phyloP scores from a whole-genome alignment of 2,329 filamentous ascomycete species.

The Coccinonectria pachysandricola region DNA sequence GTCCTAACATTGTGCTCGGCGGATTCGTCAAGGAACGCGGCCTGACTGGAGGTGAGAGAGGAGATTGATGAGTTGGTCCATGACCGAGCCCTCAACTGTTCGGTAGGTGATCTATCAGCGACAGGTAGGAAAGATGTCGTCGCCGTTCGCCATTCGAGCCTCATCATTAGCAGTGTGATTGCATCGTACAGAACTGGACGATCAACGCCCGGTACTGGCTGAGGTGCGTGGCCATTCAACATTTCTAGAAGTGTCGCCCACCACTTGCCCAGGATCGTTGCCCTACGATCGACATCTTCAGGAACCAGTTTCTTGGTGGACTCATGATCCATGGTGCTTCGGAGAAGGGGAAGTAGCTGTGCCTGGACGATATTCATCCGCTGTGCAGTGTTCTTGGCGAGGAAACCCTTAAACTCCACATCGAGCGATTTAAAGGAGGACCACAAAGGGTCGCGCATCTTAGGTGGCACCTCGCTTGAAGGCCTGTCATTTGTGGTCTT shows the following conservation, averaged over 20 bases:
- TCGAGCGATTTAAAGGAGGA: conserved; percentile 45
- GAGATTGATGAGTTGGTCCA: conserved; percentile 46
- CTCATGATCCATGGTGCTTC: conserved; percentile 55
- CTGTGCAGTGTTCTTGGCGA: conserved; percentile 59
- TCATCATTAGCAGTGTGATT: conserved; percentile 72
- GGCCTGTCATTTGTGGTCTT: conserved; percentile 33
- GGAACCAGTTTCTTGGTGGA: conserved; percentile 56
- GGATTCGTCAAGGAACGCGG: conserved; percentile 46
- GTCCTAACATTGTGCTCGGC: conserved; percentile 82
- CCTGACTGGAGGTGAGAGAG: conserved; percentile 56
- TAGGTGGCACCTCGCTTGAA: conserved; percentile 32
- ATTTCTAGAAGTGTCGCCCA: conserved; percentile 77
- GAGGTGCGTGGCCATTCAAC: conserved; percentile 56
- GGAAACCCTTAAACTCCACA: conserved; percentile 45
- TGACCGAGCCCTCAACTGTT: conserved; percentile 34
- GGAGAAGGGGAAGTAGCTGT: conserved; percentile 66
- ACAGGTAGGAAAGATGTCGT: conserved; percentile 58
- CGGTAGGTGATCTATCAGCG: conserved; percentile 40
- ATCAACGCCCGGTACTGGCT: conserved; percentile 75
- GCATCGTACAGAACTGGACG: conserved; percentile 71
- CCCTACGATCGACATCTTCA: conserved; percentile 73
- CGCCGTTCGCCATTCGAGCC: conserved; percentile 74
- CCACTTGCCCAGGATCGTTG: conserved; percentile 79
- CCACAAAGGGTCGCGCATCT: conserved; percentile 43
- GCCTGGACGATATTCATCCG: conserved; percentile 68